Conservation (phyloP, 495 filamentous ascomycete species). For the Usnea hakonensis region DNA sequence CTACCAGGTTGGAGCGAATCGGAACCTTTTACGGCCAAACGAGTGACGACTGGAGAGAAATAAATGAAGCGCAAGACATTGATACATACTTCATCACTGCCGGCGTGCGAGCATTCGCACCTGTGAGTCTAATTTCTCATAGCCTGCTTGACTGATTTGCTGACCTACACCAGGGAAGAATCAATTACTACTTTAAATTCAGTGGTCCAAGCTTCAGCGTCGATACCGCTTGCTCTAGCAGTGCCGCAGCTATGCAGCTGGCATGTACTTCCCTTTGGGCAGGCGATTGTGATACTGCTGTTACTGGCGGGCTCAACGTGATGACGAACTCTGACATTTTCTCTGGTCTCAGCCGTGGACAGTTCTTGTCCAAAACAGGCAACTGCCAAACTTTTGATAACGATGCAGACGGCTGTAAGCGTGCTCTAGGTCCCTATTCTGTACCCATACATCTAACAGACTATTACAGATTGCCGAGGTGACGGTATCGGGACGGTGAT, state of each 20-base stretch:
- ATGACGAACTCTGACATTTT: constrained; percentile 83
- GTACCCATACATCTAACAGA: not conserved
- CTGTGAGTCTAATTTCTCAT: constrained; percentile 26
- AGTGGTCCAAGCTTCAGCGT: constrained; percentile 77
- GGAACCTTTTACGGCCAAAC: constrained; percentile 92
- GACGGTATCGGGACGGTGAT: constrained; percentile 68
- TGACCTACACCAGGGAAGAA: constrained; percentile 48
- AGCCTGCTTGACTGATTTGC: not conserved
- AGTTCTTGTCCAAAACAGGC: constrained; percentile 68
- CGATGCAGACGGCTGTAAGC: constrained; percentile 57
- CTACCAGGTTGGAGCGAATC: constrained; percentile 73
- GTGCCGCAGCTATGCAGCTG: constrained; percentile 72
- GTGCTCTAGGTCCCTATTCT: not conserved
- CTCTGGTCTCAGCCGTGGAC: constrained; percentile 70
- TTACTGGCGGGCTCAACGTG: constrained; percentile 73
- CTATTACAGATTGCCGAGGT: constrained; percentile 51
- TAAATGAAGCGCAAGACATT: constrained; percentile 82
- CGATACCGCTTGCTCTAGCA: constrained; percentile 87
- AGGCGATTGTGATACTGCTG: constrained; percentile 76
- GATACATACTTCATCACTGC: constrained; percentile 94
- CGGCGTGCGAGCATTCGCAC: constrained; percentile 77
- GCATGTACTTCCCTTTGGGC: constrained; percentile 76
- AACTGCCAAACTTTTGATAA: constrained; percentile 79
- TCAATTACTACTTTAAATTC: constrained; percentile 86
- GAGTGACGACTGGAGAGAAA: constrained; percentile 85